A percentile compares a stretch with the other conserved stretches of the same genome.
Conservation (phyloP, 108 stramenopile genomes). For the Cyclotella cryptica region DNA sequence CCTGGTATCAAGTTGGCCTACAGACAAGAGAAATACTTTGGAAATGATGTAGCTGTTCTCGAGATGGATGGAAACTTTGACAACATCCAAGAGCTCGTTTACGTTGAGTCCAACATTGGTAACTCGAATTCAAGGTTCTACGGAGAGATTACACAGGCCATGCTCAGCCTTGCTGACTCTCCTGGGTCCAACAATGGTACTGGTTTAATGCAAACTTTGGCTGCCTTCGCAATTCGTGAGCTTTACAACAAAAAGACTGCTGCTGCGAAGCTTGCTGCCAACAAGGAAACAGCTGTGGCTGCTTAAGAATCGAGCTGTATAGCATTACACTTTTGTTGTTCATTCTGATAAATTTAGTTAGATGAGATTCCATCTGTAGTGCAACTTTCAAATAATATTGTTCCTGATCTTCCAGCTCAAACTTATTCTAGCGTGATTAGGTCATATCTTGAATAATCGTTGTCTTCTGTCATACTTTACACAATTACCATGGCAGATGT, state of each 20-base stretch:
- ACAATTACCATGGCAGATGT: too few relatives aligned
- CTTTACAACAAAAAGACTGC: constrained; percentile 94
- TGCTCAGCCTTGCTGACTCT: constrained; percentile 93
- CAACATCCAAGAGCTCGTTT: constrained; percentile 95
- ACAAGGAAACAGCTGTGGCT: constrained; percentile 56
- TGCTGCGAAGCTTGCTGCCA: constrained; percentile 64
- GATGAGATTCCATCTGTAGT: too few relatives aligned
- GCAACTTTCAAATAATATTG: too few relatives aligned
- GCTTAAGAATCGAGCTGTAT: constrained; percentile 1
- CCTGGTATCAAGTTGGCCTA: constrained; percentile 96
- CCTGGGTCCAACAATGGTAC: constrained; percentile 97
- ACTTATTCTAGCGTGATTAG: too few relatives aligned
- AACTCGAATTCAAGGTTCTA: constrained; percentile 96
- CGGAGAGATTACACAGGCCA: constrained; percentile 95
- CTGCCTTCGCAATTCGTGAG: constrained; percentile 95
- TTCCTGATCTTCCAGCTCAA: too few relatives aligned
- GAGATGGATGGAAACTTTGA: constrained; percentile 98
- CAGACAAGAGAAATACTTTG: constrained; percentile 89
- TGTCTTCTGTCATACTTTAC: too few relatives aligned
- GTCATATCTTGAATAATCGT: too few relatives aligned
- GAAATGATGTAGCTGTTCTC: constrained; percentile 84
- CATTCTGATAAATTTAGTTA: too few relatives aligned
- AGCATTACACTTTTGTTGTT: too few relatives aligned
- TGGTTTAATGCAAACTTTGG: constrained; percentile 97
- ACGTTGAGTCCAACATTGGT: constrained; percentile 93